Evolutionary conservation across 331 rosid species (phyloP).

Genomic region (Ulmus americana): DNA sequence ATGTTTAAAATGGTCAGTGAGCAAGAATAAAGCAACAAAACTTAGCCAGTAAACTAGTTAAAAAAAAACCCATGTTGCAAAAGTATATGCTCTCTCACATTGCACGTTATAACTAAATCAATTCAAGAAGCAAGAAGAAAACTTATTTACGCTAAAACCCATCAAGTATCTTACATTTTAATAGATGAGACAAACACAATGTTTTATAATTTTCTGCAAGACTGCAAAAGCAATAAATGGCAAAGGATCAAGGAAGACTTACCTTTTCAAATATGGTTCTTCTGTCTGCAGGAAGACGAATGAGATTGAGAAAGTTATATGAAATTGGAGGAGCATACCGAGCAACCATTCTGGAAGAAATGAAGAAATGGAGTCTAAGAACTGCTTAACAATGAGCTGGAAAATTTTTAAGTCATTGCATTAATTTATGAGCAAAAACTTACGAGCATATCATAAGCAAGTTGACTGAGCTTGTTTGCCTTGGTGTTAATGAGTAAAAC

Average conservation of each 20-base stretch:
- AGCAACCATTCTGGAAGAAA: constrained; percentile 76
- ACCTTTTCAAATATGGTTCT: constrained; percentile 83
- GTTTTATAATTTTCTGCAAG: background rate
- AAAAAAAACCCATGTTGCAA: too few relatives aligned
- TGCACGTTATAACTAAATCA: background rate
- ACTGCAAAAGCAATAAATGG: constrained; percentile 4
- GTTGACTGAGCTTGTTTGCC: constrained; percentile 87
- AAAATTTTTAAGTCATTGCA: background rate
- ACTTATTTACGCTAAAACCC: background rate
- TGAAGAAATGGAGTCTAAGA: constrained; percentile 18
- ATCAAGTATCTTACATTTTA: background rate
- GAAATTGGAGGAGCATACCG: constrained; percentile 98
- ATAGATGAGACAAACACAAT: too few relatives aligned
- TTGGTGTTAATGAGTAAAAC: constrained; percentile 89
- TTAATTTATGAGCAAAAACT: constrained; percentile 35
- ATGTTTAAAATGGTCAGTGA: background rate
- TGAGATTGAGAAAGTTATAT: constrained; percentile 89
- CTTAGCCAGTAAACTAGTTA: background rate
- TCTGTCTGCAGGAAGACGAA: constrained; percentile 46
- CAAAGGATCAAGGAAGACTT: constrained; percentile 12
- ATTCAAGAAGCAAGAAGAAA: background rate
- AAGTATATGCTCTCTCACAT: background rate
- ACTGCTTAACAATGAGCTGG: constrained; percentile 2
- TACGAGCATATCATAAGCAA: constrained; percentile 99
- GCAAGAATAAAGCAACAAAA: background rate